Evolutionary conservation across 2,329 filamentous ascomycete genomes (phyloP), one percentile per base, ranked within the genome.

Genomic region (Phaeosphaeriaceae sp.): DNA sequence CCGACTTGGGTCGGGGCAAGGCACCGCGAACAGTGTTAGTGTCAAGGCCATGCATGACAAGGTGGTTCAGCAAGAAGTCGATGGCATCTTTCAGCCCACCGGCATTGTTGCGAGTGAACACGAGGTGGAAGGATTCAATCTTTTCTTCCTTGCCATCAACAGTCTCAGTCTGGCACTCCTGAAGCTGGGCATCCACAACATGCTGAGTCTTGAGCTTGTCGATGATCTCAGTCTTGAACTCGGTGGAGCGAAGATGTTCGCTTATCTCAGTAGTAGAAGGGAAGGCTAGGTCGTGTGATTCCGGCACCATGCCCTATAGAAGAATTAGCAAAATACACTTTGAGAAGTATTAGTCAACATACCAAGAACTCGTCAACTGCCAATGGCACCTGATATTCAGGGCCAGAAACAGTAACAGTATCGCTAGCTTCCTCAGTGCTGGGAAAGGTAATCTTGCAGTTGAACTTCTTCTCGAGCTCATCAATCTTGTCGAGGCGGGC

Each of bases 371-470:
- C 93, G 76, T 99, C 95, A 50, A 97, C 93, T 69, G 94, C 96
- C 76, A 96, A 91, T 62, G 95, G 94, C 36, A 99, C 94, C 84
- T 98, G 95, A 86, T 96, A 99, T 81, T 98, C 94, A 50, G 95
- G 95, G 4, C 95, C 95, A 61, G 93, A 97, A 57, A 99, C 93
- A 19, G 91, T 96, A 53, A 99, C 93, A 73, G 96, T 91, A 73
- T 99, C 95, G 76, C 94, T 98, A 21, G 95, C 95, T 79, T 96
- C 91, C 78, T 99, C 95, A 10, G 95, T 98, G 80, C 93, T 97
- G 7, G 95, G 95, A 76, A 99, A 99, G 68, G 93, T 91, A 73
- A 99, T 96, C 83, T 98, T 98, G 88, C 95, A 99, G 78, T 98
- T 98, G 90, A 93, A 98, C 81, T 97, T 97, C 84, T 96, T 96